Conservation (phyloP, 73 alveolate genomes). For the Paramecium tetraurelia region DNA sequence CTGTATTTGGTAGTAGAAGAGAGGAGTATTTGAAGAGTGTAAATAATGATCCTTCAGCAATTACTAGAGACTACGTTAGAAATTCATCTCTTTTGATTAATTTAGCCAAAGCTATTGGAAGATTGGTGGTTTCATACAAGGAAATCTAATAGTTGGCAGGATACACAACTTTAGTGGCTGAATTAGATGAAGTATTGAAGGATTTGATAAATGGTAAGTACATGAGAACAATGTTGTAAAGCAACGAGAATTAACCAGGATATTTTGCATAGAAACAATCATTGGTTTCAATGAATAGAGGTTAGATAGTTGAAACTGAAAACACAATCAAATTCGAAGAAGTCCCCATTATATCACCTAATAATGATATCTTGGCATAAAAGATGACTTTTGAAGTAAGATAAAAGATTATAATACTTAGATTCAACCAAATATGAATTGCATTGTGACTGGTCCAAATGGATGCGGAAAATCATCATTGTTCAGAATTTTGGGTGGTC, state of each 20-base stretch:
- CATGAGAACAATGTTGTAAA: slow-evolving; percentile 63
- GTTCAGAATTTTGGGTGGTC: slow-evolving; percentile 92
- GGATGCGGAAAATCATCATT: slow-evolving; percentile 94
- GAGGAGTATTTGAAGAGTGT: slow-evolving; percentile 72
- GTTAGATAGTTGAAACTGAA: slow-evolving; percentile 31
- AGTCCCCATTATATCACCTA: slow-evolving; percentile 89
- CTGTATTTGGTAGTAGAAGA: slow-evolving; percentile 87
- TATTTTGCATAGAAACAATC: slow-evolving; percentile 40
- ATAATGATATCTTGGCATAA: slow-evolving; percentile 81
- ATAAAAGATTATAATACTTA: slow-evolving; percentile 1
- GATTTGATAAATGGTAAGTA: slow-evolving; percentile 80
- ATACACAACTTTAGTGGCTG: slow-evolving; percentile 82
- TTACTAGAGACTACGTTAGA: slow-evolving; percentile 90
- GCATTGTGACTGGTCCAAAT: slow-evolving; percentile 90
- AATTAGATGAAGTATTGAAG: slow-evolving; percentile 77
- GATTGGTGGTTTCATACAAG: slow-evolving; percentile 87
- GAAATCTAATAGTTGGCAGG: slow-evolving; percentile 90
- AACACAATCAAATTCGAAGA: slow-evolving; percentile 74
- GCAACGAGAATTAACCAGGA: slow-evolving; percentile 48
- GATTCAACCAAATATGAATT: slow-evolving; percentile 79
- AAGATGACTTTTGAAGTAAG: slow-evolving; percentile 66
- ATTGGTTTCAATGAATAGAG: slow-evolving; percentile 38
- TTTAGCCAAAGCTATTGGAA: slow-evolving; percentile 93
- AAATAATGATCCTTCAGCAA: slow-evolving; percentile 74
- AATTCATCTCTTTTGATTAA: slow-evolving; percentile 88